Evolutionary conservation across 805 yeast genomes (phyloP).

Genomic region (Pichia nanzhaoensis): DNA sequence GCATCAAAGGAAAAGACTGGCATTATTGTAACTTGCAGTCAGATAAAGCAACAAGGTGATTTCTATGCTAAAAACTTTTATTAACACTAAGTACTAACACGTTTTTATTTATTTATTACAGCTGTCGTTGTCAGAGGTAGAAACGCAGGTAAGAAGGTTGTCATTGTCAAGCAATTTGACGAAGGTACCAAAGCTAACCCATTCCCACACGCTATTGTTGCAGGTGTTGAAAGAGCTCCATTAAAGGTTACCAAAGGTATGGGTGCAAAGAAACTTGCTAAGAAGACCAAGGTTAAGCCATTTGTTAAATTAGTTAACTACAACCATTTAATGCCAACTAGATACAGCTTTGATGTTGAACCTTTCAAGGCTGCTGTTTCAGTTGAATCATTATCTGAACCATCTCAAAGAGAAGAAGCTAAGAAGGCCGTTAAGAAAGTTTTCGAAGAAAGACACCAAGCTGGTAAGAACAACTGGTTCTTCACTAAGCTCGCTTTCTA

Average conservation of each 20-base stretch:
- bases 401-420: constrained; percentile 98
- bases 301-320: constrained; percentile 98
- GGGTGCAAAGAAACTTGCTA: constrained; percentile 94
- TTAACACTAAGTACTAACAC: constrained; percentile 5
- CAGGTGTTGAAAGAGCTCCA: constrained; percentile 99
- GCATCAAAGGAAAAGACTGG: no score
- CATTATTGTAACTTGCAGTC: no score
- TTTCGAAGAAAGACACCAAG: constrained; percentile 98
- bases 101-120: constrained; percentile 25
- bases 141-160: constrained; percentile 99
- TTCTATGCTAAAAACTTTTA: not conserved
- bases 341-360: constrained; percentile 97
- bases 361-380: constrained; percentile 86
- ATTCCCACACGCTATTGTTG: constrained; percentile 99
- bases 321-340: constrained; percentile 99
- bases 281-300: constrained; percentile 98
- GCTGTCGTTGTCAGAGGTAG: constrained; percentile 99
- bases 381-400: constrained; percentile 92
- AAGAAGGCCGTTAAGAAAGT: constrained; percentile 98
- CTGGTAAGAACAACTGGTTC: constrained; percentile 99
- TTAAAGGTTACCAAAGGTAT: constrained; percentile 90
- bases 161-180: constrained; percentile 95
- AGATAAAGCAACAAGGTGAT: not conserved
- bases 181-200: constrained; percentile 98
- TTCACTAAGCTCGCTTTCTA: constrained; percentile 70